phyloP scores from a whole-genome alignment of 2,329 filamentous ascomycete species.

The Phaeoacremonium minimum region DNA sequence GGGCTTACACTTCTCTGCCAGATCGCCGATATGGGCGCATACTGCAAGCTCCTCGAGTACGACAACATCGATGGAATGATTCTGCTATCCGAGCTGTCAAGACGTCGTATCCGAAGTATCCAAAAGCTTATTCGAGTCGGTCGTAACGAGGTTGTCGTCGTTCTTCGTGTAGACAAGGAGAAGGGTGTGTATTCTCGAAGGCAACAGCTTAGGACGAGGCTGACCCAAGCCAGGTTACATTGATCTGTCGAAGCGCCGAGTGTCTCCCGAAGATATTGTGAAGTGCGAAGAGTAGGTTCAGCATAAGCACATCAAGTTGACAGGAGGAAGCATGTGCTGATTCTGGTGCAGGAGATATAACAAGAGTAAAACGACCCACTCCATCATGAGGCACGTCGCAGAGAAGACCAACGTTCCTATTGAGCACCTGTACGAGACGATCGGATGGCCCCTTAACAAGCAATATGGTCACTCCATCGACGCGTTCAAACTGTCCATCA shows the following conservation, averaged over 20 bases:
- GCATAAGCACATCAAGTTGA: constrained; percentile 99
- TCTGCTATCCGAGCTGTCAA: constrained; percentile 91
- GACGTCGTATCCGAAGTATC: constrained; percentile 96
- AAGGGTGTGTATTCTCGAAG: too few species aligned
- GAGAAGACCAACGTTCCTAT: constrained; percentile 96
- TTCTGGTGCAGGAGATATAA: constrained; percentile 99
- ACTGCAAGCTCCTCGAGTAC: constrained; percentile 98
- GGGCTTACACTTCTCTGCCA: constrained; percentile 26
- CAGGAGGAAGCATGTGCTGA: too few species aligned
- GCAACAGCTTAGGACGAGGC: too few species aligned
- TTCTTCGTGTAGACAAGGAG: constrained; percentile 98
- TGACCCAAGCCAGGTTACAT: too few species aligned
- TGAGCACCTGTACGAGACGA: constrained; percentile 87
- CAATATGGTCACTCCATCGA: constrained; percentile 96
- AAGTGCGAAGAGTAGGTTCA: constrained; percentile 99
- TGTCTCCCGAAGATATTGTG: constrained; percentile 93
- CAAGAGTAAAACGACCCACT: constrained; percentile 99
- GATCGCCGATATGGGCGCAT: constrained; percentile 99
- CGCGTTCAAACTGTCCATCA: constrained; percentile 98
- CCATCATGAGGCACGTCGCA: constrained; percentile 97
- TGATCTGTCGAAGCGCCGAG: constrained; percentile 96
- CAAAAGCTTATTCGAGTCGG: constrained; percentile 98
- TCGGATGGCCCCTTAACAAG: constrained; percentile 96
- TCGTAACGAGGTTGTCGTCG: constrained; percentile 96
- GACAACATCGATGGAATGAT: constrained; percentile 99